Base-by-base conservation (phyloP, 345 rosid species). In the Gossypium herbaceum region DNA sequence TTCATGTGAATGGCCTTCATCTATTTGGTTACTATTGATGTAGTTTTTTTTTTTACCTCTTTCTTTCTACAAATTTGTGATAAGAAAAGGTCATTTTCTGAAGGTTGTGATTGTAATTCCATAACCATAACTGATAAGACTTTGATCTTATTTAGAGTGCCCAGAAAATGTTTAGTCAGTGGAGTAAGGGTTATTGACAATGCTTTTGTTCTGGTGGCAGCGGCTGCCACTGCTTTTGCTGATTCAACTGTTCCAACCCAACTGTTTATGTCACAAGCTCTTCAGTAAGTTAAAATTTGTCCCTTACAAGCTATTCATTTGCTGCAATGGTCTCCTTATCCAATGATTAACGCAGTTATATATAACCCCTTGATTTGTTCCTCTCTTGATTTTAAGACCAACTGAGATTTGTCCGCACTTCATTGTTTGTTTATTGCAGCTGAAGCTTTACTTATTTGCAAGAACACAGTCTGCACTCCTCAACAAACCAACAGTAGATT, bases 201-300 rank as follows among this genome's bases (percentile, higher is more conserved):
- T 51, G 73, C 73, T 6, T 20, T 69, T 69, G 45, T 69, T 69
- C 59, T 69, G 73, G 60, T 51, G 60, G 73, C 58, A 68, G 44
- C 58, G 24, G 76, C 77, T 85, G 81, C 81, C 74, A 10, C 82
- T 85, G 69, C 79, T 83, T 65, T 41, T 81, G 68, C 52, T 83
- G 61, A 34, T 81, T 71, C 86, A 86, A 64, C 80, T 84, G n/a
- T 52, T 78, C 57, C 78, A 81, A 69, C 67, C 78, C 71, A 69
- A 43, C 48, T 17, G 48, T 55, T 41, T 59, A 58, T 61, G 39
- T 67, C 75, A 73, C 75, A 81, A 63, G 24, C 24, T 73, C 52
- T 62, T 41, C 64, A 79, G 88, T 85, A 79, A 16, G 73, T 41
- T 50, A 12, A 12, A 10, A 34, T 5, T 65, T 71, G 66, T 55